Evolutionary conservation across 352 stramenopile genomes (phyloP), one percentile per base, ranked within the genome.

Genomic region (Phytophthora hibernalis): DNA sequence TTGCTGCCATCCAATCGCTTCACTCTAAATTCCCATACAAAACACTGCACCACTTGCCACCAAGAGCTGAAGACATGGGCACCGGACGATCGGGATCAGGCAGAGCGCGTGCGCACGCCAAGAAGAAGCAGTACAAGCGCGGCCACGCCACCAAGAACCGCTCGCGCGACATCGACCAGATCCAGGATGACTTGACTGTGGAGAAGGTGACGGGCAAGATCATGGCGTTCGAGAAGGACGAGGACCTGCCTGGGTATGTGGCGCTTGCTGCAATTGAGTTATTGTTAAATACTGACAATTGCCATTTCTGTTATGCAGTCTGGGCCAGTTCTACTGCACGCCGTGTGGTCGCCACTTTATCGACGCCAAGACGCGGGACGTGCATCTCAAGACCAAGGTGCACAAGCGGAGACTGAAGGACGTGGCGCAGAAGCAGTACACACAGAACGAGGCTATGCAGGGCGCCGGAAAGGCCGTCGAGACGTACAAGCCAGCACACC

Each of bases 391-490:
- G 59, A 91, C 82, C 44, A 96, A 96, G 60, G 86, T 96, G 52
- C 88, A 96, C 80, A 96, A 96, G 68, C 77, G 88, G 65, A 82
- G 85, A 80, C 52, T 96, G 70, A 96, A 96, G 59, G 88, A 96
- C 63, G 88, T 96, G n/a, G 86, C 85, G 16, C 88, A 96, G 72
- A 82, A 94, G 82, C 88, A 96, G 67, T 96, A 96, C 76, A 90
- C 85, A 72, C 88, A 95, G 62, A 90, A 87, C 28, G 88, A 96
- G 61, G 88, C 88, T 31, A 86, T 93, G 55, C 65, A 83, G 15
- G 88, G 72, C 44, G 85, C 88, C 11, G 86, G 88, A 54, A 90
- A 90, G 65, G 79, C 76, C 9, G 61, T 91, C 11, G 88, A 96
- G 66, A 80, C 76, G 62, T 95, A 95, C 60, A 82, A 77, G 22